Evolutionary conservation across 2,329 filamentous ascomycete species (phyloP).

Genomic region (Ascochyta rabiei): DNA sequence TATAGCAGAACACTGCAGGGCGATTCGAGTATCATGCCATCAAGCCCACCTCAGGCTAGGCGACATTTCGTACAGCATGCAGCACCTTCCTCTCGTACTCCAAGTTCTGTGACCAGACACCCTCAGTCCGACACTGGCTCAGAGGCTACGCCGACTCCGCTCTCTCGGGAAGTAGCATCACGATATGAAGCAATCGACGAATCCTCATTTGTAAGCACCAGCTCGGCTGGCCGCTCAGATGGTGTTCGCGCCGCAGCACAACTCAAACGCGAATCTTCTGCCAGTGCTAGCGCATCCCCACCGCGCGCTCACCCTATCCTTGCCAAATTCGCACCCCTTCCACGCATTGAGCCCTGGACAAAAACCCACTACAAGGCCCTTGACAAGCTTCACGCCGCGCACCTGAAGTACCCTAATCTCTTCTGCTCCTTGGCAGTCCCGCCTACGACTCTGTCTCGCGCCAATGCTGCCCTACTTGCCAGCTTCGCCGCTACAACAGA

Average conservation of each 20-base stretch:
- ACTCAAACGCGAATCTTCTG: conserved; percentile 10
- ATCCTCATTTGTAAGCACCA: conserved; percentile 10
- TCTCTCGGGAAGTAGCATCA: conserved; percentile 11
- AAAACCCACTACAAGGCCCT: conserved; percentile 49
- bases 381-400: conserved; percentile 43
- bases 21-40: conserved; percentile 23
- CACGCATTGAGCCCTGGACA: conserved; percentile 48
- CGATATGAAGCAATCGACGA: conserved; percentile 1
- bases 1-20: conserved; percentile 32
- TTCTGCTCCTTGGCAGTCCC: conserved; percentile 35
- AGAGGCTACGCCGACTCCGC: conserved; percentile 17
- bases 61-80: conserved; percentile 24
- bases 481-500: conserved; percentile 30
- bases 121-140: conserved; percentile 1
- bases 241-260: conserved; percentile 7
- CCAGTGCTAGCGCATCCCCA: conserved; percentile 14
- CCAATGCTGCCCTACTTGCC: conserved; percentile 39
- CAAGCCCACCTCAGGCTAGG: conserved; percentile 32
- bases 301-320: conserved; percentile 36
- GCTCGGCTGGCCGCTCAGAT: conserved; percentile 15
- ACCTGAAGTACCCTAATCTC: conserved; percentile 39
- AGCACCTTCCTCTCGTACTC: conserved; percentile 20
- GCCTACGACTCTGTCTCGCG: conserved; percentile 21
- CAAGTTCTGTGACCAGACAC: conserved; percentile 2
- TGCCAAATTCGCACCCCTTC: conserved; percentile 34